Base-by-base conservation (phyloP, 306 rosid genomes). In the Glycine tomentella region DNA sequence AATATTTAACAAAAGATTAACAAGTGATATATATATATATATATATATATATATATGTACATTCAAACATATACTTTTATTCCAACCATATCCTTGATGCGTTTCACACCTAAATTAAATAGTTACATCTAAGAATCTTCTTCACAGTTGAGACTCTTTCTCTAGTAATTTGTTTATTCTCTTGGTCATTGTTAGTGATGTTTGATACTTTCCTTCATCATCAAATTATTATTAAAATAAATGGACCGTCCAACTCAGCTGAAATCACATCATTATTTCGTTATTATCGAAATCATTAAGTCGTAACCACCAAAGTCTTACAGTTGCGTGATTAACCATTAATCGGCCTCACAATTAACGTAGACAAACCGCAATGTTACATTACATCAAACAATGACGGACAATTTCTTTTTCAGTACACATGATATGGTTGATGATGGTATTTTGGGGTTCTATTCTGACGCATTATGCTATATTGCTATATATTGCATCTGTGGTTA, bases 311-410 rank as follows among this genome's bases (percentile, higher is more conserved):
- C 5, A 20, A 58, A 14, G 5, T 16, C 3, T 49, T 58, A 4
- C 3, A 20, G 65, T 8, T 17, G 65, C 12, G 38, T 58, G 65
- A 58, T 58, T 58, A 58, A 58, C 65, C 65, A 58, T 58, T 58
- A 17, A 17, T 58, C 9, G 65, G 65, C 38, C 31, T 8, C 38
- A 17, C 65, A 58, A 17, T 14, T 58, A 17, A 58, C 65, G 38
- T 20, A 17, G 6, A 58, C 1, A 17, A 58, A 58, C 12, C 12
- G 65, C 36, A 20, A 58, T 58, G 65, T 55, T 15, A 5, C 61
- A 55, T 15, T 55, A 15, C 16, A 51, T 51, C 56, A n/a, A 53
- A 5, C 17, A 8, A 53, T 53, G 0, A 57, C 1, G 13, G 31
- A 15, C 34, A 15, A 7, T 15, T 56, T 56, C 62, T 6, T 56